Base-by-base conservation (phyloP, 2,329 filamentous ascomycete genomes). In the Ilyonectria mors-panacis region DNA sequence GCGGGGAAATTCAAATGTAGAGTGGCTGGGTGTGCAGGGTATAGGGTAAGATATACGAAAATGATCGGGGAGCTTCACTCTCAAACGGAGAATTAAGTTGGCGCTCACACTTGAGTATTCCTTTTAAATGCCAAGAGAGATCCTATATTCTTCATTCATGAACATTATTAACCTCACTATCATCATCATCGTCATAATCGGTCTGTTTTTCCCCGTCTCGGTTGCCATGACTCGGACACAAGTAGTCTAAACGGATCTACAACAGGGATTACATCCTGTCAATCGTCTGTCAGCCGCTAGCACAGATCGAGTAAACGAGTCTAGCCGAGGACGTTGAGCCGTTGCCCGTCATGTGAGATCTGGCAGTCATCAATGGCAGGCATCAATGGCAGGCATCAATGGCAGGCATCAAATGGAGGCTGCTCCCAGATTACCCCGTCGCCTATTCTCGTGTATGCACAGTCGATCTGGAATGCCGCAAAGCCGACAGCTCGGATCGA, bases 231-330 rank as follows among this genome's bases (percentile, higher is more conserved):
- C 26, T 26, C 26, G 26, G 26, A 26, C 26, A 33, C 35, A 35
- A 9, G n/a, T 53, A 35, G 50, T 35, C 28, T 53, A 53, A 53
- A 53, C n/a, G 1, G 50, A 53, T 53, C 50, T 35, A 8, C 50
- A 28, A n/a, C 50, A 53, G 13, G 50, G 50, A 53, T 53, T 10
- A 7, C 5, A 21, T 21, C 28, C 17, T 33, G 50, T 53, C 28
- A 21, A 19, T 15, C 50, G 35, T 35, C 7, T 10, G n/a, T 21
- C 19, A 53, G 30, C 50, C 50, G 28, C 50, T 53, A 53, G 50
- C n/a, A 35, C 50, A 19, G 2, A 53, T 35, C n/a, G 28, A 53
- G 50, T 13, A 53, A 37, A 35, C 50, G 12, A 53, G 50, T 30
- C 35, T 23, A 53, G 30, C 28, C 35, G 19, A 37, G 35, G 35